These are phyloP conservation scores for Psophocarpus tetragonolobus DNA, from an alignment of 306 rosid genomes.

Conservation along the genomic window DNA sequence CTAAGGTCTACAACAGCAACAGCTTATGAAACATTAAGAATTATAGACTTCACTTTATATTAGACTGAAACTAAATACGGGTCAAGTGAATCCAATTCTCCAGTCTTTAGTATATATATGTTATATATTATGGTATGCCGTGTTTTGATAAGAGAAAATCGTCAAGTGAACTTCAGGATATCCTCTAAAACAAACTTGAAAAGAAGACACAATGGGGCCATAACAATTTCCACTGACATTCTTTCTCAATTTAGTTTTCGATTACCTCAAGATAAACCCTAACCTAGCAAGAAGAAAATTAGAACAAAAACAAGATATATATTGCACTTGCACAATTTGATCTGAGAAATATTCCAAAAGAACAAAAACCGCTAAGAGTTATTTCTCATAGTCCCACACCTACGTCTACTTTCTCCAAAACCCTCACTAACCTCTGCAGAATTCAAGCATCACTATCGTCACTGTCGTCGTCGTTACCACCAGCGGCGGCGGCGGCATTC, in stretches of 20 bases:
- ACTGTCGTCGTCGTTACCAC: not conserved
- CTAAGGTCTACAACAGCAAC: not conserved
- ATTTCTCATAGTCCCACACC: not conserved
- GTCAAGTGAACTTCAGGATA: slow-evolving; percentile 5
- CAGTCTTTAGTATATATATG: not conserved
- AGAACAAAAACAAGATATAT: not conserved
- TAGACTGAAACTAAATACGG: too few relatives aligned
- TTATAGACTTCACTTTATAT: not conserved
- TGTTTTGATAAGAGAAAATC: slow-evolving; percentile 5
- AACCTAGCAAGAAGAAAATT: not conserved
- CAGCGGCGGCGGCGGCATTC: not conserved
- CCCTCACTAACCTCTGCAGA: slow-evolving; percentile 53
- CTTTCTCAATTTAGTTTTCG: not conserved
- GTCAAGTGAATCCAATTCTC: not conserved
- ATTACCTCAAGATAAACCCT: slow-evolving; percentile 8
- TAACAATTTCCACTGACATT: not conserved
- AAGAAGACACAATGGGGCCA: not conserved
- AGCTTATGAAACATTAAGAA: not conserved
- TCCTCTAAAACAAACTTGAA: slow-evolving; percentile 11
- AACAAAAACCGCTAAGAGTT: not conserved
- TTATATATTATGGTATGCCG: not conserved
- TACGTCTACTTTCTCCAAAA: not conserved
- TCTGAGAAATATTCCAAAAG: slow-evolving; percentile 1
- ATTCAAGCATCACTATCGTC: slow-evolving; percentile 57
- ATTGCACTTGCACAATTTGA: not conserved